Evolutionary conservation across 139 green algal species (phyloP).

Genomic region (Mesostigma viride): DNA sequence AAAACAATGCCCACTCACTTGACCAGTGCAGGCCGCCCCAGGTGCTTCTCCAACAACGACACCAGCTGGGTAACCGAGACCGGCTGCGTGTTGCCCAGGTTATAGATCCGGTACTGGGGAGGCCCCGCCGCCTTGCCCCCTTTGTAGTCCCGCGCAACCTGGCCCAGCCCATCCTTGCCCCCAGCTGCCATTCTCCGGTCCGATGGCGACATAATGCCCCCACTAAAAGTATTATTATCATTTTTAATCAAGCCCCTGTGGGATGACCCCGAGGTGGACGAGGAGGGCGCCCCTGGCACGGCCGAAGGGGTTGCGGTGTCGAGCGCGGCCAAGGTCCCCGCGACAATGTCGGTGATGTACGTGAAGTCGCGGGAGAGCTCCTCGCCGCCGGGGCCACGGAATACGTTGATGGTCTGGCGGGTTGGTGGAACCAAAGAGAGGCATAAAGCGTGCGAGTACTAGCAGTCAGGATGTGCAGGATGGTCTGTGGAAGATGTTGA

Average conservation of each 20-base stretch:
- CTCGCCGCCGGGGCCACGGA: constrained; percentile 28
- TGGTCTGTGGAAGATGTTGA: too few relatives aligned
- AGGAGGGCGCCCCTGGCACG: too few relatives aligned
- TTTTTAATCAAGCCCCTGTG: too few relatives aligned
- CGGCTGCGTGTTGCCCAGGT: constrained; percentile 65
- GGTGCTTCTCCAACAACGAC: constrained; percentile 42
- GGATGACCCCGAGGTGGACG: too few relatives aligned
- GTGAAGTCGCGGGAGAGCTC: constrained; percentile 61
- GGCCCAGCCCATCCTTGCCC: too few relatives aligned
- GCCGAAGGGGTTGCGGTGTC: constrained; percentile 46
- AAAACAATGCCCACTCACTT: constrained; percentile 19
- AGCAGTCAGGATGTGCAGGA: too few relatives aligned
- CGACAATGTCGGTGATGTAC: constrained; percentile 66
- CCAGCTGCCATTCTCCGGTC: too few relatives aligned
- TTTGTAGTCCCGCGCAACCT: constrained; percentile 25
- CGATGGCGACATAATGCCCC: too few relatives aligned
- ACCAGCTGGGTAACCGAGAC: constrained; percentile 57
- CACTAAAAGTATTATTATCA: too few relatives aligned
- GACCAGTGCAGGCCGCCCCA: constrained; percentile 38
- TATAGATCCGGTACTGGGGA: constrained; percentile 53
- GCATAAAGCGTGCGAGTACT: too few relatives aligned
- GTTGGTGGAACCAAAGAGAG: too few relatives aligned
- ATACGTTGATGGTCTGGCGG: constrained; percentile 56
- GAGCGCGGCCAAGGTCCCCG: constrained; percentile 43
- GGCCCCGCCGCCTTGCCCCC: constrained; percentile 13